Evolutionary conservation across 1,284 basidiomycete species (phyloP).

Genomic region (Tilletiopsis washingtonensis): DNA sequence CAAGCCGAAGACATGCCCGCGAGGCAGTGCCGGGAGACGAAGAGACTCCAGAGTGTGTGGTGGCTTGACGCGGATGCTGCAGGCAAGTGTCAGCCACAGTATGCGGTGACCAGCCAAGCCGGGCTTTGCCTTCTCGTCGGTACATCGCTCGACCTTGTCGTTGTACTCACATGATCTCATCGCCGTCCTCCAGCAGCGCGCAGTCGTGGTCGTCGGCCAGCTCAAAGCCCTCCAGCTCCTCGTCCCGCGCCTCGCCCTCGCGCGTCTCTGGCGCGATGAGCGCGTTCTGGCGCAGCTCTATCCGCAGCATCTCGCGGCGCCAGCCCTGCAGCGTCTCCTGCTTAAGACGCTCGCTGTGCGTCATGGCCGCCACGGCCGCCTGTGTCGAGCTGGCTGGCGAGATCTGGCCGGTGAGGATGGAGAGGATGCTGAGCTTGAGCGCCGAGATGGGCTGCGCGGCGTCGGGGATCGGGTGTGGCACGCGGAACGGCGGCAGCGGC

Average conservation of each 20-base stretch:
- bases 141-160: too few species aligned
- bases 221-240: conserved; percentile 25
- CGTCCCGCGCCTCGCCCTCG: background rate
- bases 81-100: too few species aligned
- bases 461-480: conserved; percentile 31
- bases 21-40: conserved; percentile 1
- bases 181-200: conserved; percentile 40
- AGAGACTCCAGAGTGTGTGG: conserved; percentile 1
- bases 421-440: conserved; percentile 35
- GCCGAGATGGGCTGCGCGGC: conserved; percentile 23
- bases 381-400: conserved; percentile 14
- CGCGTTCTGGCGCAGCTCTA: conserved; percentile 39
- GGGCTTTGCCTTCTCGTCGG: too few species aligned
- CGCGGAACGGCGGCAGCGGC: conserved; percentile 32
- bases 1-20: background rate
- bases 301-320: conserved; percentile 40
- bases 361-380: conserved; percentile 6
- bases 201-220: conserved; percentile 44
- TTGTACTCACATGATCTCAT: conserved; percentile 28
- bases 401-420: conserved; percentile 35
- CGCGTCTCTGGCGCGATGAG: conserved; percentile 21
- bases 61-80: conserved; percentile 5
- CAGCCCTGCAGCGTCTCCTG: conserved; percentile 41
- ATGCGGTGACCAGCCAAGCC: too few species aligned
- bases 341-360: conserved; percentile 34